phyloP scores from a whole-genome alignment of 2,329 filamentous ascomycete species.

The Colletotrichum acutatum region DNA sequence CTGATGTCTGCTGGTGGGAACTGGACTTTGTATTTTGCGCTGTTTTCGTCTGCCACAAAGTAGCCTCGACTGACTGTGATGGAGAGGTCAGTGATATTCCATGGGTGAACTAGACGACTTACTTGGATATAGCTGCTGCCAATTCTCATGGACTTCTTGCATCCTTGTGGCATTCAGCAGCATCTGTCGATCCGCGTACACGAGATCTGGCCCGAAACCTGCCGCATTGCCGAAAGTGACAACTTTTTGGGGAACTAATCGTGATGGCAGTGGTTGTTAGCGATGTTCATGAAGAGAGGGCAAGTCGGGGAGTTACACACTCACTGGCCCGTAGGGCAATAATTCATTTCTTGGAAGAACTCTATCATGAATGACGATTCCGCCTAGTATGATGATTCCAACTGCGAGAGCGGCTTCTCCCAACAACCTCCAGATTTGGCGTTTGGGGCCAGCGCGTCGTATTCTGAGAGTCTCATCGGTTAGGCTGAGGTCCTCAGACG shows the following conservation, averaged over 20 bases:
- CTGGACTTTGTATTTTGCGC: not conserved
- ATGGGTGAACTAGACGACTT: not conserved
- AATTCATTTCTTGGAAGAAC: not conserved
- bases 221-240: not conserved
- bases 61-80: not conserved
- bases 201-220: not conserved
- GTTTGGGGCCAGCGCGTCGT: not conserved
- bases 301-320: not conserved
- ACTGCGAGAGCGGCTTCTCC: not conserved
- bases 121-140: not conserved
- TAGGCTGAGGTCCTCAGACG: not conserved
- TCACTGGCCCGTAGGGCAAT: not conserved
- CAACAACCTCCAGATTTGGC: not conserved
- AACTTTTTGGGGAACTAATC: not conserved
- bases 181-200: not conserved
- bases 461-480: not conserved
- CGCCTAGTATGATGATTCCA: not conserved
- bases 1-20: not conserved
- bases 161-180: not conserved
- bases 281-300: not conserved
- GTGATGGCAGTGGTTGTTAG: not conserved
- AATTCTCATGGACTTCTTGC: not conserved
- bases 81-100: not conserved
- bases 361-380: not conserved
- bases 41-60: not conserved